Evolutionary conservation across 148 eudicot species (phyloP).

Genomic region (Rheum nobile): DNA sequence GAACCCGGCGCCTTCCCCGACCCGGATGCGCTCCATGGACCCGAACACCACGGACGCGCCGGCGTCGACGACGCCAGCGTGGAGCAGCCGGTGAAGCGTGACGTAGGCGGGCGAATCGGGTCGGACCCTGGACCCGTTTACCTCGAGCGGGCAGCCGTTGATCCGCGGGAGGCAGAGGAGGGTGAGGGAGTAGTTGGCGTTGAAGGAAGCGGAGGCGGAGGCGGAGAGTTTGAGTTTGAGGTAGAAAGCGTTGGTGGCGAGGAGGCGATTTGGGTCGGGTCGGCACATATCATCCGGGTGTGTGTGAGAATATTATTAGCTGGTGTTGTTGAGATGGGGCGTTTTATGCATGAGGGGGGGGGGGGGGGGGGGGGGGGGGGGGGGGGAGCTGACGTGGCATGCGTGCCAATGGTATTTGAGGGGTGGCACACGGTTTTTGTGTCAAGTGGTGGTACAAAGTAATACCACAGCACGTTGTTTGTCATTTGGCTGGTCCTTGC

Average conservation of each 20-base stretch:
- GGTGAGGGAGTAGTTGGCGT: conserved; percentile 27
- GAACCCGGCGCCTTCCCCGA: conserved; percentile 39
- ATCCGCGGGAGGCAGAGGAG: conserved; percentile 49
- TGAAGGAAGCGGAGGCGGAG: neutral
- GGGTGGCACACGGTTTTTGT: too few species aligned
- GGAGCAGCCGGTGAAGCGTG: conserved; percentile 36
- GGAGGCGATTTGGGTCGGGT: conserved; percentile 4
- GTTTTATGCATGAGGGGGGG: too few species aligned
- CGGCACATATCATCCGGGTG: too few species aligned
- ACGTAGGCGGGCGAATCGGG: conserved; percentile 45
- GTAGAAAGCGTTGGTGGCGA: conserved; percentile 30
- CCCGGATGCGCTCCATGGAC: conserved; percentile 26
- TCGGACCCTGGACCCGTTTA: conserved; percentile 29
- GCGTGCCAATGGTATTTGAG: too few species aligned
- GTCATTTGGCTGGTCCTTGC: too few species aligned
- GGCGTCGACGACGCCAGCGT: neutral
- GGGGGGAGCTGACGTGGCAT: too few species aligned
- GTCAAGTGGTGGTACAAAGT: too few species aligned
- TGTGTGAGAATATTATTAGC: too few species aligned
- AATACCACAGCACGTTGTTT: too few species aligned
- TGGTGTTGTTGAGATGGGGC: neutral
- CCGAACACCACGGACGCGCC: conserved; percentile 9
- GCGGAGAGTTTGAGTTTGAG: conserved; percentile 18
- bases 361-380: too few species aligned
- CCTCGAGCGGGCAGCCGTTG: conserved; percentile 23